Conservation (phyloP, 2,329 filamentous ascomycete species). For the Colletotrichum somersetense region DNA sequence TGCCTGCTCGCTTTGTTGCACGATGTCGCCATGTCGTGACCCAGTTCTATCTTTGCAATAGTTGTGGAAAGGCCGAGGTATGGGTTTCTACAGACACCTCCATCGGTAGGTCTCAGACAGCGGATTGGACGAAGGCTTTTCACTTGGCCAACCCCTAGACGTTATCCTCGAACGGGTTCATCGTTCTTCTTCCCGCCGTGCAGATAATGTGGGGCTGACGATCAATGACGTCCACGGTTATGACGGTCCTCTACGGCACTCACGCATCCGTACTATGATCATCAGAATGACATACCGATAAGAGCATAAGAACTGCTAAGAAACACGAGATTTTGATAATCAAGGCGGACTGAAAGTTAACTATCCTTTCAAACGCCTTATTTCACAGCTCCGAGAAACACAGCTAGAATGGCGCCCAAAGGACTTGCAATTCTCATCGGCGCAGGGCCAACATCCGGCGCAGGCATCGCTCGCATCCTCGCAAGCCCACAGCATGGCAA, state of each 20-base stretch:
- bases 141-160: background rate
- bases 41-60: background rate
- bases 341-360: background rate
- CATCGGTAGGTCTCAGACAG: background rate
- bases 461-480: conserved; percentile 68
- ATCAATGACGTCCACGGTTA: conserved; percentile 31
- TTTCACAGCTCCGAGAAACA: too few species aligned
- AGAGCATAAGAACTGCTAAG: background rate
- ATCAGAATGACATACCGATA: background rate
- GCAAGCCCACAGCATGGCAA: conserved; percentile 64
- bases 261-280: too few species aligned
- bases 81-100: background rate
- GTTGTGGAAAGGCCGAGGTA: background rate
- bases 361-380: background rate
- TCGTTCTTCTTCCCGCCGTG: background rate
- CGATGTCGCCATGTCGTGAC: background rate
- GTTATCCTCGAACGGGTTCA: conserved; percentile 14
- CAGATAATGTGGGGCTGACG: conserved; percentile 11
- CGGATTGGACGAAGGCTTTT: background rate
- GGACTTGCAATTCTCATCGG: conserved; percentile 66
- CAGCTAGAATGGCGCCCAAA: conserved; percentile 56
- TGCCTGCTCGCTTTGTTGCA: background rate
- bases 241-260: background rate
- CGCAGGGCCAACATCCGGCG: conserved; percentile 63
- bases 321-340: background rate